A percentile compares a stretch with the other conserved stretches of the same genome.
These are phyloP conservation scores for Naganishia albida DNA, from an alignment of 1,284 basidiomycete genomes.

Conservation along the genomic window DNA sequence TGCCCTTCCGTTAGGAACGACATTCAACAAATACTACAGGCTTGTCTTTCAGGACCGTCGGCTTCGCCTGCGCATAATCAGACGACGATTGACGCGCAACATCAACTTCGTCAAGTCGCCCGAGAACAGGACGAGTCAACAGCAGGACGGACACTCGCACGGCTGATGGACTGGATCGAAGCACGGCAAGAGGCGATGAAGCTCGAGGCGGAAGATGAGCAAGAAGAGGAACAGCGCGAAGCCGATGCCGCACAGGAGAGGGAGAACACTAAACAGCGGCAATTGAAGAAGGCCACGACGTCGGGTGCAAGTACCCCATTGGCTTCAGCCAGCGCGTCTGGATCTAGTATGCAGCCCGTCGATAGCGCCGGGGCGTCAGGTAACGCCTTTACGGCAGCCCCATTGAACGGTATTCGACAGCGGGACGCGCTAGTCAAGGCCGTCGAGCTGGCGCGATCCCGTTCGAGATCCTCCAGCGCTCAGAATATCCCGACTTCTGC, in stretches of 20 bases:
- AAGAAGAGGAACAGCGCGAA: constrained; percentile 32
- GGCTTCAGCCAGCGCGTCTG: background rate
- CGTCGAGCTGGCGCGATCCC: constrained; percentile 28
- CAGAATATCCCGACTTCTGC: constrained; percentile 9
- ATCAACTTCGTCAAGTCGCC: constrained; percentile 16
- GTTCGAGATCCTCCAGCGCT: constrained; percentile 20
- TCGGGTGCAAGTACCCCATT: background rate
- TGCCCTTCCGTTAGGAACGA: constrained; percentile 41
- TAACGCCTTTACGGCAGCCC: background rate
- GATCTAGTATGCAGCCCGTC: background rate
- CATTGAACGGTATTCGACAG: constrained; percentile 20
- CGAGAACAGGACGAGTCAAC: constrained; percentile 38
- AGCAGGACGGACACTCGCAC: constrained; percentile 47
- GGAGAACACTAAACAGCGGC: constrained; percentile 17
- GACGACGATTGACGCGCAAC: constrained; percentile 1
- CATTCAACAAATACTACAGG: constrained; percentile 51
- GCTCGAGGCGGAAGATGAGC: constrained; percentile 38
- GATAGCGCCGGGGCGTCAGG: background rate
- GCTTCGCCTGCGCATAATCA: constrained; percentile 2
- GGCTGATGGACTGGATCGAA: constrained; percentile 56
- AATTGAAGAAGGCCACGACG: constrained; percentile 1
- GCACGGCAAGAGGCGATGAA: constrained; percentile 46
- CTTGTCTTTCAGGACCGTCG: constrained; percentile 31
- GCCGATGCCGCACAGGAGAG: constrained; percentile 24
- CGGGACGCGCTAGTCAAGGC: constrained; percentile 33